phyloP scores from a whole-genome alignment of 495 filamentous ascomycete genomes.

The Neurospora sp. region DNA sequence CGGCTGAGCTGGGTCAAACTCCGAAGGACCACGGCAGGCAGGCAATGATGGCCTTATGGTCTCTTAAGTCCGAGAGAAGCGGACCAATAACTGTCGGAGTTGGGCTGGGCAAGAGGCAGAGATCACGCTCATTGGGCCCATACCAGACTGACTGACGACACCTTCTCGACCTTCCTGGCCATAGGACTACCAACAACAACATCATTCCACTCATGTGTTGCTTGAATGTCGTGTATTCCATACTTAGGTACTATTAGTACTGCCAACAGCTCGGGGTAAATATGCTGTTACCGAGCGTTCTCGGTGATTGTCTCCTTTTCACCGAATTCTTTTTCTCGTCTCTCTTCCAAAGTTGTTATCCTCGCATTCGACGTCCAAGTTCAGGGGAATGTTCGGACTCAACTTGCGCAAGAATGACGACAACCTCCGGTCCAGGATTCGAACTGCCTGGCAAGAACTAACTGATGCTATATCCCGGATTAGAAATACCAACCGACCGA shows the following conservation, averaged over 20 bases:
- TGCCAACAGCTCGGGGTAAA: neutral
- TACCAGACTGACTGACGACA: neutral
- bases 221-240: neutral
- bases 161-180: neutral
- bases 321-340: neutral
- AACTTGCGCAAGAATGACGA: neutral
- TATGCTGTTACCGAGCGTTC: neutral
- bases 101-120: neutral
- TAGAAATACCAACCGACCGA: neutral
- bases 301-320: neutral
- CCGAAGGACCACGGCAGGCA: neutral
- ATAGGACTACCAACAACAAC: neutral
- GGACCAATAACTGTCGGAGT: neutral
- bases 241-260: too few relatives aligned
- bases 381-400: neutral
- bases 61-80: neutral
- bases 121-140: neutral
- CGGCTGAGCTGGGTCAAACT: neutral
- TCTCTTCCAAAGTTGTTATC: neutral
- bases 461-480: neutral
- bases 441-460: too few relatives aligned
- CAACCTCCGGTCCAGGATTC: neutral
- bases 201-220: neutral
- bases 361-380: neutral
- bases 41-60: neutral